Conservation (phyloP, 768 basidiomycete species). For the Rhodotorula graminis region DNA sequence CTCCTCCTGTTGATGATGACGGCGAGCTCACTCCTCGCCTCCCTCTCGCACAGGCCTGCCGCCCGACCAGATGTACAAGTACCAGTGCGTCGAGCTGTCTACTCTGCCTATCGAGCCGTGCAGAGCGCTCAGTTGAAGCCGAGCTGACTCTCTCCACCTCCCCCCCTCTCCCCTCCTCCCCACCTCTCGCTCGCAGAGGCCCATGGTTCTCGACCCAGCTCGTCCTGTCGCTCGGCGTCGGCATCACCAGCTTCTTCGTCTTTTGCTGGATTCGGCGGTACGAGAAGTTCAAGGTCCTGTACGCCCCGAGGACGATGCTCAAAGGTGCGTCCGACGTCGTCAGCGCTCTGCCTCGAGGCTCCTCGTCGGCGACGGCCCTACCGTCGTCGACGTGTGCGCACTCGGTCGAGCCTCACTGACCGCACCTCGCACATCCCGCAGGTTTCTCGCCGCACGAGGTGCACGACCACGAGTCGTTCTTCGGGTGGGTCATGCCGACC, state of each 20-base stretch:
- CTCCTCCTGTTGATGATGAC: not conserved
- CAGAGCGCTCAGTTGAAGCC: rapidly evolving
- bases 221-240: conserved; percentile 68
- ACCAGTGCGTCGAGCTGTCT: not conserved
- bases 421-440: too few relatives aligned
- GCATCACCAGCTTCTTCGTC: conserved; percentile 70
- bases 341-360: not conserved
- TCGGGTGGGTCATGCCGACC: conserved; percentile 95
- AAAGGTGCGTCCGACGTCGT: conserved; percentile 60
- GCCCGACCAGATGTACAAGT: conserved; percentile 1
- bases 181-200: conserved; percentile 49
- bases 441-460: conserved; percentile 92
- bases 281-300: conserved; percentile 74
- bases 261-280: conserved; percentile 79
- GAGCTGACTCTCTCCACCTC: not conserved
- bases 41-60: conserved; percentile 1
- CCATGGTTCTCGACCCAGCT: conserved; percentile 95
- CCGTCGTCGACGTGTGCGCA: too few relatives aligned
- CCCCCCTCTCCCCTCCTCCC: not conserved
- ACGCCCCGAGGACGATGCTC: conserved; percentile 87
- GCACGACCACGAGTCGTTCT: conserved; percentile 76
- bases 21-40: not conserved
- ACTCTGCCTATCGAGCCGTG: not conserved
- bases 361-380: too few relatives aligned
- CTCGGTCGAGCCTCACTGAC: too few relatives aligned